phyloP scores from a whole-genome alignment of 371 early-diverging fungal species.

The Mucor ambiguus region DNA sequence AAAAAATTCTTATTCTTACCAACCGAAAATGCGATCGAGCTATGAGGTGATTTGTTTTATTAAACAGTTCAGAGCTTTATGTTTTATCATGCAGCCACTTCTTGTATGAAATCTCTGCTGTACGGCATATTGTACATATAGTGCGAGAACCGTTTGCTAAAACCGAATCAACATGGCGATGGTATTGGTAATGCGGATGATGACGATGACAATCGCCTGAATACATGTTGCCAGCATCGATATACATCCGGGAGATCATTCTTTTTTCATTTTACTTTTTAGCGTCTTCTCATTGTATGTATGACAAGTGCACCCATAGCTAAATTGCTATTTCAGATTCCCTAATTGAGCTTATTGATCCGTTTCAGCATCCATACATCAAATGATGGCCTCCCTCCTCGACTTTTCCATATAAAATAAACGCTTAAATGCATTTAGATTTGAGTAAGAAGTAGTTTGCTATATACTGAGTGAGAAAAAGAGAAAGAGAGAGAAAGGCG shows the following conservation, averaged over 20 bases:
- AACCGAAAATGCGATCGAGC: slow-evolving; percentile 6
- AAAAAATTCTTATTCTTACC: neutral
- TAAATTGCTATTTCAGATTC: slow-evolving; percentile 7
- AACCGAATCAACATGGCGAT: neutral
- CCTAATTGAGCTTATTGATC: neutral
- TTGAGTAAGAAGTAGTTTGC: no score
- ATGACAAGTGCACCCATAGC: slow-evolving; percentile 3
- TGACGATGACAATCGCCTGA: neutral
- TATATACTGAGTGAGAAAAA: neutral
- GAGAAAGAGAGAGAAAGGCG: neutral
- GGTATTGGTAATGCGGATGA: neutral
- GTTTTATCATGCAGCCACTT: neutral
- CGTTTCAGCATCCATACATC: neutral
- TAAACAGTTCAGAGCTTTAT: neutral
- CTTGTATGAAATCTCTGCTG: neutral
- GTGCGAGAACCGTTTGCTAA: neutral
- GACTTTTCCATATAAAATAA: no score
- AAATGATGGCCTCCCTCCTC: neutral
- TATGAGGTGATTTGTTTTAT: slow-evolving; percentile 9
- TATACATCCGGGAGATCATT: neutral
- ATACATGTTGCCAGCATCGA: neutral
- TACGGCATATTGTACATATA: neutral
- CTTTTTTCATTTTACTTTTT: neutral
- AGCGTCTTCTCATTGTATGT: slow-evolving; percentile 5
- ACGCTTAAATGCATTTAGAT: no score